Evolutionary conservation across 805 yeast species (phyloP).

Genomic region (Cyberlindnera lachancei): DNA sequence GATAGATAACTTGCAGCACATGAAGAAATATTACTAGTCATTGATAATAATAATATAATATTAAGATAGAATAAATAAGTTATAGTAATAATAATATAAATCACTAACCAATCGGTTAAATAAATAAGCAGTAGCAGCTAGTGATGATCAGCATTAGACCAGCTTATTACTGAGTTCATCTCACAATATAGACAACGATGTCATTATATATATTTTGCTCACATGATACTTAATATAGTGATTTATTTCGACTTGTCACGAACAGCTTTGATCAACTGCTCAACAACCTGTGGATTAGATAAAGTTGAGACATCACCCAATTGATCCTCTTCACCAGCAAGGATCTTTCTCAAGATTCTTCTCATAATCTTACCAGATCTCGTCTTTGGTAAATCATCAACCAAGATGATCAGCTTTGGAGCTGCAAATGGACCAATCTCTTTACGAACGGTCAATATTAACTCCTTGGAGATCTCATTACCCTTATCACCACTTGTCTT

Average conservation of each 20-base stretch:
- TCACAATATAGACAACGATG: too few species aligned
- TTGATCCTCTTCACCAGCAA: conserved; percentile 72
- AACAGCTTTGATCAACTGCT: conserved; percentile 52
- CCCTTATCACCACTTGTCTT: conserved; percentile 19
- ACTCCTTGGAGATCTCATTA: conserved; percentile 47
- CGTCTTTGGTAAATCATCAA: conserved; percentile 76
- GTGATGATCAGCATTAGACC: too few species aligned
- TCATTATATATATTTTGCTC: too few species aligned
- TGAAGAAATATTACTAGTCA: too few species aligned
- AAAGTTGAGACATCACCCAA: conserved; percentile 74
- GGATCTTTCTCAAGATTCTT: conserved; percentile 71
- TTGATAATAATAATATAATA: too few species aligned
- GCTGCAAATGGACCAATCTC: conserved; percentile 87
- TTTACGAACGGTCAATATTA: conserved; percentile 62
- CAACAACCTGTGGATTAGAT: conserved; percentile 69
- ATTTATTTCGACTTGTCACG: conserved; percentile 18
- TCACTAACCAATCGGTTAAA: too few species aligned
- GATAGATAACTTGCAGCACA: too few species aligned
- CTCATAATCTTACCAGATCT: conserved; percentile 86
- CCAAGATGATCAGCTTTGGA: conserved; percentile 66
- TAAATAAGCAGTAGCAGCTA: too few species aligned
- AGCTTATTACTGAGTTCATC: too few species aligned
- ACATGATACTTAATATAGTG: too few species aligned
- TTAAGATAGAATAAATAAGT: too few species aligned
- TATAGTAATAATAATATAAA: too few species aligned